Evolutionary conservation across 2,329 filamentous ascomycete genomes (phyloP).

Genomic region (Capronia coronata): DNA sequence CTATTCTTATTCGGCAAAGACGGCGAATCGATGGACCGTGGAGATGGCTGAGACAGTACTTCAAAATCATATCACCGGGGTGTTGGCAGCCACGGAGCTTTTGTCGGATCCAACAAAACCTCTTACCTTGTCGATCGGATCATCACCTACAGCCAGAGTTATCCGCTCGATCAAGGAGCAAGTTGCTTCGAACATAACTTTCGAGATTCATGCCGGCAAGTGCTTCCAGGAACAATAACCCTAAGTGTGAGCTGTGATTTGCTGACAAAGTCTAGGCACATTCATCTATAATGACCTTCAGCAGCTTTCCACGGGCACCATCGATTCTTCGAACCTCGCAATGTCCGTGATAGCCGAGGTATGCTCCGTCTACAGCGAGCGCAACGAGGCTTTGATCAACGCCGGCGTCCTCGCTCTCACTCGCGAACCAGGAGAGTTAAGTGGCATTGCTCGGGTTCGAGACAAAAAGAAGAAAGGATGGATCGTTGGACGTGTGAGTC

Average conservation of each 20-base stretch:
- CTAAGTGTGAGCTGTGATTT: no score
- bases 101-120: no score
- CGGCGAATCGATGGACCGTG: not conserved
- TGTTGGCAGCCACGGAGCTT: no score
- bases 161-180: no score
- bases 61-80: no score
- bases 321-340: not conserved
- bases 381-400: slow-evolving; percentile 1
- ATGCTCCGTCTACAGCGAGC: not conserved
- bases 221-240: not conserved
- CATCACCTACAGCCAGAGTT: no score
- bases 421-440: not conserved
- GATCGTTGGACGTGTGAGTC: not conserved
- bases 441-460: not conserved
- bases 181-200: no score
- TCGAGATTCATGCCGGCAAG: not conserved
- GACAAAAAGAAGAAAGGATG: not conserved
- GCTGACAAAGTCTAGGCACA: not conserved
- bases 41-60: not conserved
- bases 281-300: not conserved
- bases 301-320: not conserved
- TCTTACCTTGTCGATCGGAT: no score
- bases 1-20: not conserved
- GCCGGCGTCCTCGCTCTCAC: not conserved
- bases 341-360: not conserved